Base-by-base conservation (phyloP, 495 filamentous ascomycete genomes). In the Aspergillus sparsus region DNA sequence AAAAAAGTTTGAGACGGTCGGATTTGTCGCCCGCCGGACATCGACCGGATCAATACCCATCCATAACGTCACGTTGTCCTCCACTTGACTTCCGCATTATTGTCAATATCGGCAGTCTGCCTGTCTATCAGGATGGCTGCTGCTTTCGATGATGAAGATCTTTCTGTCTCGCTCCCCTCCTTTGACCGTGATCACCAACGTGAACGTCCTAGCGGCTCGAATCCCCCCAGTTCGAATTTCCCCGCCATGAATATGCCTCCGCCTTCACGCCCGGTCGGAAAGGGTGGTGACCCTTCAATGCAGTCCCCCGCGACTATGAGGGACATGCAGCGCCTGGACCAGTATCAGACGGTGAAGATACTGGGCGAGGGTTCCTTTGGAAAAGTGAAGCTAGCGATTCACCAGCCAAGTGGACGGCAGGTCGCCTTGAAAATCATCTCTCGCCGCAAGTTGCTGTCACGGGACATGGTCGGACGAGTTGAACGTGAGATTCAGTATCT, bases 401-500 rank as follows among this genome's bases (percentile, higher is more conserved):
- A 98, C 69, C 85, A 89, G 64, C 86, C 91, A 49, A 97, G 89
- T 67, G 89, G 89, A 57, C 92, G 97, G 70, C 88, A 96, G 76
- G 94, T 98, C 34, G 94, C 94, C 52, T 80, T 98, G 62, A 98
- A 98, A 80, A 97, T 98, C 69, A 98, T 98, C 69, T 87, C 90
- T 15, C 85, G 94, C 55, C 92, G 92, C 82, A 97, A 97, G 79
- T 82, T 98, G 64, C 88, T 96, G 52, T 97, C 90, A 58, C 81
- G 92, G 64, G 94, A 98, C 67, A 98, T 98, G 94, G 91, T 93
- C 34, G 94, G 94, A 49, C 82, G 94, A 50, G 93, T 98, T 47
- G 95, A 98, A 76, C 85, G 95, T 65, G 94, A 98, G 80, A 98
- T 98, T 59, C 92, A 96, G 69, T 98, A 98, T 70, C 83, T 98